Conservation (phyloP, 2,329 filamentous ascomycete genomes). For the Pezicula carpinea region DNA sequence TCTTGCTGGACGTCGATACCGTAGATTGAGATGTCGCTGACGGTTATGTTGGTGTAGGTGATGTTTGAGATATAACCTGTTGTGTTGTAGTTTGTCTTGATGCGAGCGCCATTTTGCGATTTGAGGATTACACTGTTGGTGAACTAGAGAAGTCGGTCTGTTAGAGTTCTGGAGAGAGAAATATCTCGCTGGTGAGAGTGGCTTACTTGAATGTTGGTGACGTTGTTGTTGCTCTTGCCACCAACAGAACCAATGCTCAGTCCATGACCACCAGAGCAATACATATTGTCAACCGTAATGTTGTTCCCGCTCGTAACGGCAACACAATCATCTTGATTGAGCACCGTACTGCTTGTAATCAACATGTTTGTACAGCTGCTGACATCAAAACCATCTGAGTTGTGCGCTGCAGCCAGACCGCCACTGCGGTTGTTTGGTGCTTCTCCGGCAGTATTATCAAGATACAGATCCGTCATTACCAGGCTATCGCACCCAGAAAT, state of each 20-base stretch:
- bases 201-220: conserved; percentile 28
- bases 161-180: not conserved
- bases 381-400: conserved; percentile 51
- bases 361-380: conserved; percentile 38
- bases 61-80: conserved; percentile 36
- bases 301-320: conserved; percentile 29
- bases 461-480: conserved; percentile 43
- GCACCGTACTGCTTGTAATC: conserved; percentile 25
- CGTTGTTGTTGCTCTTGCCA: conserved; percentile 29
- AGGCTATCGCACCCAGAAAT: conserved; percentile 38
- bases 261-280: conserved; percentile 27
- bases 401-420: conserved; percentile 31
- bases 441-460: conserved; percentile 54
- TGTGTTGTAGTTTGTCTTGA: conserved; percentile 35
- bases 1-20: conserved; percentile 50
- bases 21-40: conserved; percentile 40
- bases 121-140: conserved; percentile 23
- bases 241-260: conserved; percentile 30
- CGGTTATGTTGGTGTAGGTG: conserved; percentile 41
- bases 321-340: conserved; percentile 29
- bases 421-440: conserved; percentile 26
- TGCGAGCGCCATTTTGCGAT: conserved; percentile 32
- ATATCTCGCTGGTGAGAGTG: too few relatives aligned
- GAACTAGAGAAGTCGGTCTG: conserved; percentile 16
- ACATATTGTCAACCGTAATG: conserved; percentile 24